phyloP scores from a whole-genome alignment of 1,284 basidiomycete species.

The Meira nashicola region DNA sequence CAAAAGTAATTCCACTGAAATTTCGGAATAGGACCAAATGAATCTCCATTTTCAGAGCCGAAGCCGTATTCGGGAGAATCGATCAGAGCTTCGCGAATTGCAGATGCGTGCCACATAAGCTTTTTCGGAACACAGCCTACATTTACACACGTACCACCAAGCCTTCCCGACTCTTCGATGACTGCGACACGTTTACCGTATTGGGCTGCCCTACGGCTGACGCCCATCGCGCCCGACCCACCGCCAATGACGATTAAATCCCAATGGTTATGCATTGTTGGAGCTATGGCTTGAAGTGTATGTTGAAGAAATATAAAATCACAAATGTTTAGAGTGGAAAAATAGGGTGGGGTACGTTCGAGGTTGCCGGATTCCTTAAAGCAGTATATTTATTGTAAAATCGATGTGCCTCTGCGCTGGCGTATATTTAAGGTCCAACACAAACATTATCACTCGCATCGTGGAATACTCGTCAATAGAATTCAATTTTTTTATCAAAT shows the following conservation, averaged over 20 bases:
- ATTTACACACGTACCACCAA: constrained; percentile 95
- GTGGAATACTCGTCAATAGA: too few relatives aligned
- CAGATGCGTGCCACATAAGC: constrained; percentile 99
- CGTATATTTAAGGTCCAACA: too few relatives aligned
- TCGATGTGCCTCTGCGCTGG: too few relatives aligned
- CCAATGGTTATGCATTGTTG: too few relatives aligned
- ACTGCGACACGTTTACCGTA: constrained; percentile 92
- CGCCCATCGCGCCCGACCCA: constrained; percentile 52
- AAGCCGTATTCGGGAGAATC: constrained; percentile 76
- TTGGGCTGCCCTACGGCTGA: constrained; percentile 64
- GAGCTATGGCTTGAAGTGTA: too few relatives aligned
- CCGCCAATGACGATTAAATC: constrained; percentile 52
- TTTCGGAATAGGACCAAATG: constrained; percentile 49
- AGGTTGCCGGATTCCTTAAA: too few relatives aligned
- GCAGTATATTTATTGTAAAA: too few relatives aligned
- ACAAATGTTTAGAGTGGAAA: too few relatives aligned
- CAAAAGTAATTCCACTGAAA: constrained; percentile 91
- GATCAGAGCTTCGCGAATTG: constrained; percentile 70
- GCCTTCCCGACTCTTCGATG: constrained; percentile 69
- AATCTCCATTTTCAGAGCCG: constrained; percentile 41
- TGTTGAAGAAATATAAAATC: too few relatives aligned
- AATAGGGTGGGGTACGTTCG: too few relatives aligned
- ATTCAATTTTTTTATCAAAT: too few relatives aligned
- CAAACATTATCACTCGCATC: too few relatives aligned
- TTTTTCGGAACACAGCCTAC: constrained; percentile 63